Percentiles rank a stretch among this genome's conserved stretches.
These are phyloP conservation scores for Phytophthora quininea DNA, from an alignment of 352 stramenopile genomes.

Conservation along the genomic window DNA sequence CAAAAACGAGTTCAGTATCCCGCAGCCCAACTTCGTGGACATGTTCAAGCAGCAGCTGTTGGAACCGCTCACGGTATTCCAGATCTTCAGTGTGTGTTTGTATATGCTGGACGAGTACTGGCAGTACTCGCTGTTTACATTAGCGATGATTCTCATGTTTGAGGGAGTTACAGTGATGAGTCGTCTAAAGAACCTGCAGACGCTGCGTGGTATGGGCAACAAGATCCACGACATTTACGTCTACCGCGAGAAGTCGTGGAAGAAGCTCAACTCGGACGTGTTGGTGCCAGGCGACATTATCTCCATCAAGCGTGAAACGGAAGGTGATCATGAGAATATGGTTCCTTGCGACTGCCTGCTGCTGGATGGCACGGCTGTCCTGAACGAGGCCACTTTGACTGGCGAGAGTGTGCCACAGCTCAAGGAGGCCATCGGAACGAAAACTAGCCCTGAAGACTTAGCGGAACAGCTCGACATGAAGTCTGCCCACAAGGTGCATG, in stretches of 20 bases:
- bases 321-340: constrained; percentile 78
- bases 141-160: constrained; percentile 98
- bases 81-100: constrained; percentile 98
- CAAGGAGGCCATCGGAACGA: constrained; percentile 93
- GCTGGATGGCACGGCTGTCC: constrained; percentile 93
- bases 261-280: constrained; percentile 76
- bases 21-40: constrained; percentile 94
- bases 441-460: constrained; percentile 79
- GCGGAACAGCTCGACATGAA: constrained; percentile 86
- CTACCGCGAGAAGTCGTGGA: constrained; percentile 90
- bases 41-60: constrained; percentile 98
- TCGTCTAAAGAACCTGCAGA: constrained; percentile 95
- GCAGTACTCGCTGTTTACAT: constrained; percentile 99
- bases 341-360: constrained; percentile 97
- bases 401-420: constrained; percentile 98
- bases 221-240: constrained; percentile 88
- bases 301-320: constrained; percentile 91
- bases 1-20: constrained; percentile 95
- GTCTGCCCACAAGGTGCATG: constrained; percentile 86
- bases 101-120: constrained; percentile 99
- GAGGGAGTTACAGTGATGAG: constrained; percentile 96
- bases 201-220: constrained; percentile 94
- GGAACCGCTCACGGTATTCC: constrained; percentile 99
- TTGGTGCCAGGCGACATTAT: constrained; percentile 95
- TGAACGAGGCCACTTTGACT: constrained; percentile 99